Percentiles rank a stretch among this genome's conserved stretches.
Conservation (phyloP, 495 filamentous ascomycete species). For the Lentithecium fluviatile region DNA sequence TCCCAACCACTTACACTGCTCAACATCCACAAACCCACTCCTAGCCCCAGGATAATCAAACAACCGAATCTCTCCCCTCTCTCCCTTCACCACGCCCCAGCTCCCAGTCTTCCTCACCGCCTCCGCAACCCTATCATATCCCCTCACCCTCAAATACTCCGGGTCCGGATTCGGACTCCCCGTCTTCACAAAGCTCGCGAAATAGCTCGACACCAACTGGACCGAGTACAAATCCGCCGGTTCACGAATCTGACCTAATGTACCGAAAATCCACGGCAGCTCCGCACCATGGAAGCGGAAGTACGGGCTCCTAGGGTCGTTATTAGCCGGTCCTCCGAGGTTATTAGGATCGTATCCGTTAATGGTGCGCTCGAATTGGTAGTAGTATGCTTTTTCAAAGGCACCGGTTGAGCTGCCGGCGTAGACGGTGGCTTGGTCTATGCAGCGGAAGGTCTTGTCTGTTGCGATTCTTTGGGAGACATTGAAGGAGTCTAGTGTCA, state of each 20-base stretch:
- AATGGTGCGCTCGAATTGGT: constrained; percentile 47
- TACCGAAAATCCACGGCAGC: constrained; percentile 41
- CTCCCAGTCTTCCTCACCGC: constrained; percentile 32
- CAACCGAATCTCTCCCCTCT: constrained; percentile 41
- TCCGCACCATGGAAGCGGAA: constrained; percentile 33
- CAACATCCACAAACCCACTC: constrained; percentile 40
- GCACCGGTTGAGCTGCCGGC: constrained; percentile 40
- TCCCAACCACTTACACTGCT: constrained; percentile 45
- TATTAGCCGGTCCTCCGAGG: constrained; percentile 37
- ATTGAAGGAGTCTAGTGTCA: constrained; percentile 50
- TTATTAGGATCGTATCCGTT: constrained; percentile 46
- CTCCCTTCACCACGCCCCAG: constrained; percentile 30
- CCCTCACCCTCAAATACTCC: constrained; percentile 40
- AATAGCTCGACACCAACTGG: constrained; percentile 41
- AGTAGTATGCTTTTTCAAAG: constrained; percentile 48
- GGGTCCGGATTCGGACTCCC: constrained; percentile 40
- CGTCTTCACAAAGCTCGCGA: constrained; percentile 39
- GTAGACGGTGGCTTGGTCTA: constrained; percentile 50
- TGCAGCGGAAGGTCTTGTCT: constrained; percentile 49
- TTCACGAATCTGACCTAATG: constrained; percentile 32
- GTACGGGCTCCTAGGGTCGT: constrained; percentile 28
- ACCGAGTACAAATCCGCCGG: constrained; percentile 32
- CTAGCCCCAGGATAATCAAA: constrained; percentile 40
- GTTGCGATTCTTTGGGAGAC: constrained; percentile 47
- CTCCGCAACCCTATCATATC: constrained; percentile 38